phyloP scores from a whole-genome alignment of 441 rosid species.

The Populus hybrid region DNA sequence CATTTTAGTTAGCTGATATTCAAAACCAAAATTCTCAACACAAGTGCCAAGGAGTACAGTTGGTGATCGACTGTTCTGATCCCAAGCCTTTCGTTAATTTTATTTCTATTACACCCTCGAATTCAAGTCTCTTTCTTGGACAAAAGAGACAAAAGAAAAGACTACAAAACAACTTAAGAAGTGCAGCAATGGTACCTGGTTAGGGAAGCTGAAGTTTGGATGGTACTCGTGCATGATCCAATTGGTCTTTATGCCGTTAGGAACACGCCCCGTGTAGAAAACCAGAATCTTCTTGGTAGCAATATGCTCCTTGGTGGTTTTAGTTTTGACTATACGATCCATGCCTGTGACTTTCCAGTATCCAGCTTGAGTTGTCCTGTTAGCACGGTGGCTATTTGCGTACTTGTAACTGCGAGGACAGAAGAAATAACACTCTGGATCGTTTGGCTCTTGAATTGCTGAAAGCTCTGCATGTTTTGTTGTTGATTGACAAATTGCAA shows the following conservation, averaged over 20 bases:
- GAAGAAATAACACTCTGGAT: constrained; percentile 26
- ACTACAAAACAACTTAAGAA: background rate
- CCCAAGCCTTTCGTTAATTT: no score
- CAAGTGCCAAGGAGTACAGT: no score
- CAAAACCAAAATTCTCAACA: no score
- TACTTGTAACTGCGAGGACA: constrained; percentile 16
- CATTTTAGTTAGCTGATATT: background rate
- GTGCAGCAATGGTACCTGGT: constrained; percentile 4
- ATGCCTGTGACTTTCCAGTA: constrained; percentile 27
- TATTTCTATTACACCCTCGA: no score
- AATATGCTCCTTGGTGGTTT: constrained; percentile 7
- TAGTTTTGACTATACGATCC: constrained; percentile 24
- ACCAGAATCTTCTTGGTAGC: constrained; percentile 48
- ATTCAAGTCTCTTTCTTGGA: no score
- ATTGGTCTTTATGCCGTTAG: constrained; percentile 24
- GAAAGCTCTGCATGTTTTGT: background rate
- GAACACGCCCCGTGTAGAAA: constrained; percentile 31
- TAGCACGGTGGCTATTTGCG: constrained; percentile 5
- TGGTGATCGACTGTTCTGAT: no score
- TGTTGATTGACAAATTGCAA: background rate
- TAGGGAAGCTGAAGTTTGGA: constrained; percentile 4
- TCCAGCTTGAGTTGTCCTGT: constrained; percentile 22
- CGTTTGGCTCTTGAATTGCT: background rate
- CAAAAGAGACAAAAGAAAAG: no score
- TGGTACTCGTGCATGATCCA: constrained; percentile 67